Evolutionary conservation across 176 grass and related monocot species (phyloP).

Genomic region (Zea luxurians): DNA sequence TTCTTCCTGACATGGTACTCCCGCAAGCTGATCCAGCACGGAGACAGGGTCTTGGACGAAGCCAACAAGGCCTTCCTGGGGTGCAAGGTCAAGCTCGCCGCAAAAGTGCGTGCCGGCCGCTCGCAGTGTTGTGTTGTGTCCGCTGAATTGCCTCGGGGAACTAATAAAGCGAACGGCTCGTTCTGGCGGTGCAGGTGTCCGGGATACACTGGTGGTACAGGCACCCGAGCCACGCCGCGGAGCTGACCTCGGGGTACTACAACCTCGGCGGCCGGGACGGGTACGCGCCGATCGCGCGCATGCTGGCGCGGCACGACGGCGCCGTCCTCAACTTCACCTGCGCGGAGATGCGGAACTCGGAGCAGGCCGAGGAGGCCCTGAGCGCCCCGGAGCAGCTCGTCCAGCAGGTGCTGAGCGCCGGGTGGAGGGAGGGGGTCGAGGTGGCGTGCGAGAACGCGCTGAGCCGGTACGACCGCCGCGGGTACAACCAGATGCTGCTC

Average conservation of each 20-base stretch:
- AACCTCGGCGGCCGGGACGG: slow-evolving; percentile 63
- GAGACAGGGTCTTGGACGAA: slow-evolving; percentile 55
- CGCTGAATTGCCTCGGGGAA: too few species aligned
- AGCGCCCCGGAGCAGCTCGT: slow-evolving; percentile 64
- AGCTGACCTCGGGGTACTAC: slow-evolving; percentile 81
- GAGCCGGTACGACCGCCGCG: slow-evolving; percentile 53
- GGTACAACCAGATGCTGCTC: slow-evolving; percentile 71
- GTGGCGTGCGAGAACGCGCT: slow-evolving; percentile 87
- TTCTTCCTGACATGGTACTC: slow-evolving; percentile 95
- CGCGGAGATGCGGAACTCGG: slow-evolving; percentile 64
- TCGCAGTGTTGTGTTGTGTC: too few species aligned
- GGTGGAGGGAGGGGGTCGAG: slow-evolving; percentile 66
- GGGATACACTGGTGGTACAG: slow-evolving; percentile 90
- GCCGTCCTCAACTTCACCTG: slow-evolving; percentile 86
- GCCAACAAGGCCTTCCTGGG: slow-evolving; percentile 67
- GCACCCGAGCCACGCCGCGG: slow-evolving; percentile 76
- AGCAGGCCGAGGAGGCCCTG: slow-evolving; percentile 49
- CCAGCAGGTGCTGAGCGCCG: slow-evolving; percentile 71
- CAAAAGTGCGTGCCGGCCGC: slow-evolving; percentile 35
- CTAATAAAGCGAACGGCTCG: too few species aligned
- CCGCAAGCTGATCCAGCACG: slow-evolving; percentile 64
- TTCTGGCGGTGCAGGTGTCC: slow-evolving; percentile 39
- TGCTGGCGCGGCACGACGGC: slow-evolving; percentile 58
- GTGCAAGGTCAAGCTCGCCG: slow-evolving; percentile 64
- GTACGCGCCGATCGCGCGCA: slow-evolving; percentile 54